Base-by-base conservation (phyloP, 176 grass and related monocot species). In the Themeda triandra region DNA sequence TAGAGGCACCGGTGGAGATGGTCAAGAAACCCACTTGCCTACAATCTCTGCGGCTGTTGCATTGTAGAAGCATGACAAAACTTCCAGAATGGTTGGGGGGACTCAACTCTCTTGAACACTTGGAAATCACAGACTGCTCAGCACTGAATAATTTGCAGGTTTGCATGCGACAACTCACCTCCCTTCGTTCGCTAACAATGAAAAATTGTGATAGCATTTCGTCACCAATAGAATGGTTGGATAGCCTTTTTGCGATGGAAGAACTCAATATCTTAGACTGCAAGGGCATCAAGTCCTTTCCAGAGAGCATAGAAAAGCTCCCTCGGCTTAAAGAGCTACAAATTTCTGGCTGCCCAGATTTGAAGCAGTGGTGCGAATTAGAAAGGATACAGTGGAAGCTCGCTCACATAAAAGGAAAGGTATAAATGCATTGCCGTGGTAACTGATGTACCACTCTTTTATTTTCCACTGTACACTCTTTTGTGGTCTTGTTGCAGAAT, bases 281-380 rank as follows among this genome's bases (percentile, higher is more conserved):
- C 39, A 31, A 12, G 9, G 36, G 77, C 77, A 79, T 79, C 58
- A 46, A 12, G 5, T 79, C 77, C 1, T 65, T 79, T 63, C 77
- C 77, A 8, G 77, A 79, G 4, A 79, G 77, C 24, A 79, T 79
- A 46, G 23, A 66, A 12, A 40, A 46, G 1, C 77, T 79, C n/a
- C 29, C 37, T 19, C 41, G 9, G 23, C 77, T 79, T 29, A 11
- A 46, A 46, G 25, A 46, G 4, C 17, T 66, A 31, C 6, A 45
- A 6, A 66, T 79, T 66, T 13, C 37, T 31, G 15, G 27, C 28
- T 74, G 71, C 28, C 71, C 71, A 6, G 28, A 48, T 51, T 74
- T 74, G 14, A 51, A 74, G 8, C 13, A 45, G 39, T 79, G 77
- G 77, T 79, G 60, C 13, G 1, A 49, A 15, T 23, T 2, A 58